phyloP scores from a whole-genome alignment of 768 basidiomycete genomes.

The Sarcodon aspratus region DNA sequence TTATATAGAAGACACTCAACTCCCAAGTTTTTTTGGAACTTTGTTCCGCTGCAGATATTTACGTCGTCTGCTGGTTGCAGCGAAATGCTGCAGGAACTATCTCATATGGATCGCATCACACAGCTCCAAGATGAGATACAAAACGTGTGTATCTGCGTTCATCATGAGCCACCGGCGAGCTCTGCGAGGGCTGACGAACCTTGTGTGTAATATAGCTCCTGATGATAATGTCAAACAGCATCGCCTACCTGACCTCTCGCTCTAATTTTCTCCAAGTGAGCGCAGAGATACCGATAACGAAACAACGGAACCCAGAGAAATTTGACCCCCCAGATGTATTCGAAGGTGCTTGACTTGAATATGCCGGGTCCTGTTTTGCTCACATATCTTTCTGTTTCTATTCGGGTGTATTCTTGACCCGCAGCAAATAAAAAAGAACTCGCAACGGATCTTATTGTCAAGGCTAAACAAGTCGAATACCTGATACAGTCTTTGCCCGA shows the following conservation, averaged over 20 bases:
- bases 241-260: conserved; percentile 58
- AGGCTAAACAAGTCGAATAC: conserved; percentile 84
- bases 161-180: neutral
- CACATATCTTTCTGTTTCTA: neutral
- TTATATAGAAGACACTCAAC: neutral
- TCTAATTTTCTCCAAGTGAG: neutral
- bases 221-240: conserved; percentile 76
- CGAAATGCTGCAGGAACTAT: conserved; percentile 87
- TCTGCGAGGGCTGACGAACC: neutral
- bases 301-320: conserved; percentile 61
- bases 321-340: conserved; percentile 65
- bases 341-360: conserved; percentile 38
- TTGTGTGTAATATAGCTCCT: conserved; percentile 42
- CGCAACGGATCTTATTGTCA: conserved; percentile 69
- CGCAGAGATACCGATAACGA: conserved; percentile 73
- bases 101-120: conserved; percentile 93
- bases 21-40: neutral
- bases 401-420: neutral
- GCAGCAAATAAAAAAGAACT: conserved; percentile 79
- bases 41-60: conserved; percentile 1
- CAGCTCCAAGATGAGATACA: conserved; percentile 94
- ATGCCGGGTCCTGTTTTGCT: neutral
- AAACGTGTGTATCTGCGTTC: conserved; percentile 34
- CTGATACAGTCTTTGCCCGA: conserved; percentile 72
- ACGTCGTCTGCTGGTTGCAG: conserved; percentile 21